Evolutionary conservation across 148 eudicot species (phyloP), one percentile per base, ranked within the genome.

Genomic region (Vaccinium macrocarpon): DNA sequence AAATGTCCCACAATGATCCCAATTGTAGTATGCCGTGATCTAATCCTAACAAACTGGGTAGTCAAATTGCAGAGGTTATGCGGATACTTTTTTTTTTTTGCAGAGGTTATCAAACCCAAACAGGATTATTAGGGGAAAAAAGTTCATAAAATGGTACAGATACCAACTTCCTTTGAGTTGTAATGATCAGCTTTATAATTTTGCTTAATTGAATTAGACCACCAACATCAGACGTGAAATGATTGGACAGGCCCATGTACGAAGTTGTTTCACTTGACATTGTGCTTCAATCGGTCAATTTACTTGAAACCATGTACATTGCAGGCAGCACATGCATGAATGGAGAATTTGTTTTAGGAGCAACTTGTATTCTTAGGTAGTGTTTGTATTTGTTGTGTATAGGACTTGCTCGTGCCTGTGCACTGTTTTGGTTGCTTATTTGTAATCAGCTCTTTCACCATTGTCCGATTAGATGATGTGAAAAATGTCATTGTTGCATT

Each of bases 51-150:
- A n/a, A 51, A 5, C 35, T 50, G 16, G 42, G 62, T 50, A 78
- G 25, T 16, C 32, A 15, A 6, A 78, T 8, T 78, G 42, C 35
- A 78, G 81, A 52, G 64, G 15, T 78, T 53, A n/a, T 23, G 38
- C 0, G 38, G 38, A 35, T n/a, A n/a, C n/a, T n/a, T n/a, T n/a
- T n/a, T n/a, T n/a, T n/a, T n/a, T n/a, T n/a, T n/a, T 78, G 42
- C 35, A 52, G 81, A 52, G 64, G 15, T 78, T 53, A n/a, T 46
- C 56, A 52, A 78, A 55, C 81, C 6, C 35, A 78, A 15, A 78
- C 46, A 15, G 29, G 15, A 29, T 16, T 78, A 55, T 5, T 19
- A 52, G 61, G 71, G 80, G 32, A 25, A 27, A 23, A 16, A 7
- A 1, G 50, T 2, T 35, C 5, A 77, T 9, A 76, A 29, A 25